Conservation (phyloP, 2,329 filamentous ascomycete species). For the Ophiostoma sp. region DNA sequence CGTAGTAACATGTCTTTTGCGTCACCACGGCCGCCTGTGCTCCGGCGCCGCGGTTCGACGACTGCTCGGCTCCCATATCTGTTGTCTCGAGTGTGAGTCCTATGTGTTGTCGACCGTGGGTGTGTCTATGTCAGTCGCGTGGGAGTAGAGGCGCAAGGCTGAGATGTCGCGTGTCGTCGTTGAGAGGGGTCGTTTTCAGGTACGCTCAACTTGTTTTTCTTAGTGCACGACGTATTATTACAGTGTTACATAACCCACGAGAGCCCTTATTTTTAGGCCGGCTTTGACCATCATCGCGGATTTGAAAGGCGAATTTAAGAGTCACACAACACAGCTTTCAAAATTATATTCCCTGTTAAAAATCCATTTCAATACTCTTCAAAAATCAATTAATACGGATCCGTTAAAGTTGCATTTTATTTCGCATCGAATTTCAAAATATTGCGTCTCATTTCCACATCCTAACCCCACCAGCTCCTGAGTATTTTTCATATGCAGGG, state of each 20-base stretch:
- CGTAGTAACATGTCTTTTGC: conserved; percentile 78
- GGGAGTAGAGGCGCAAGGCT: not conserved
- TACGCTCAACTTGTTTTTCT: not conserved
- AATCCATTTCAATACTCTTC: not conserved
- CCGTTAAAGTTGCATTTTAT: too few species aligned
- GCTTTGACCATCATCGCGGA: not conserved
- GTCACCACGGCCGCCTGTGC: conserved; percentile 31
- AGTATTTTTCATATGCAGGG: not conserved
- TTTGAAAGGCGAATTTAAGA: not conserved
- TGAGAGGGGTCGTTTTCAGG: not conserved
- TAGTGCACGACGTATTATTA: not conserved
- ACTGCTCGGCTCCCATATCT: conserved; percentile 63
- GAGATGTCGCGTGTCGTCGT: conserved; percentile 13
- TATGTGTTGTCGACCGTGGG: not conserved
- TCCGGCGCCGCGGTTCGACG: conserved; percentile 41
- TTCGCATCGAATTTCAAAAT: not conserved
- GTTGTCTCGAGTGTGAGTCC: conserved; percentile 37
- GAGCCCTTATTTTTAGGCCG: not conserved
- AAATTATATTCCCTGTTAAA: not conserved
- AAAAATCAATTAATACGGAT: too few species aligned
- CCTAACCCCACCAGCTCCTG: too few species aligned
- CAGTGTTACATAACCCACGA: conserved; percentile 4
- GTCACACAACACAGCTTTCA: not conserved
- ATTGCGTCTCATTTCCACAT: too few species aligned
- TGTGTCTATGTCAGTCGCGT: not conserved